These are phyloP conservation scores for Echinochloa phyllopogon DNA, from an alignment of 176 grass and related monocot species.

Conservation along the genomic window DNA sequence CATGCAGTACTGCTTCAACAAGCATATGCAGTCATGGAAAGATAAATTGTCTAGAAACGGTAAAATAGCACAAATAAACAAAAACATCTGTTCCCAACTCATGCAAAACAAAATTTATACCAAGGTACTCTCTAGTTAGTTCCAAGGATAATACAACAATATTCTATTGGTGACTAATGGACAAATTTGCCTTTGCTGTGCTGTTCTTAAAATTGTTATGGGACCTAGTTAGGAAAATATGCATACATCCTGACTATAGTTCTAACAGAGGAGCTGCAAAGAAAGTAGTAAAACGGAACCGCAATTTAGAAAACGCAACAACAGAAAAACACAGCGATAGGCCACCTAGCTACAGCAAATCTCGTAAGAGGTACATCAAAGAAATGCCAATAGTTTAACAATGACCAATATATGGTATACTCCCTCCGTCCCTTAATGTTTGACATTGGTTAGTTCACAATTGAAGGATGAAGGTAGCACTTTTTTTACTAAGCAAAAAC, in stretches of 20 bases:
- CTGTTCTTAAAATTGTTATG: slow-evolving; percentile 14
- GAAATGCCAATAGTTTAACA: slow-evolving; percentile 17
- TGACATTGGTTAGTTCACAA: no score
- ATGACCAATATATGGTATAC: neutral
- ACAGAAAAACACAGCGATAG: slow-evolving; percentile 21
- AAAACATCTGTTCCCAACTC: slow-evolving; percentile 9
- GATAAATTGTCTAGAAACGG: neutral
- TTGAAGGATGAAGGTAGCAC: no score
- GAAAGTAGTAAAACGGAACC: slow-evolving; percentile 16
- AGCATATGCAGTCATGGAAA: slow-evolving; percentile 24
- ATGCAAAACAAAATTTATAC: slow-evolving; percentile 14
- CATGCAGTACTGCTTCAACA: slow-evolving; percentile 28
- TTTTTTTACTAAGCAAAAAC: neutral
- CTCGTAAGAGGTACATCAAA: slow-evolving; percentile 19
- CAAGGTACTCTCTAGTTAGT: neutral
- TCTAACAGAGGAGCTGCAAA: neutral
- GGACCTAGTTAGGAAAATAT: slow-evolving; percentile 32
- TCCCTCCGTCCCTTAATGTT: no score
- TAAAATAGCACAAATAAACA: slow-evolving; percentile 9
- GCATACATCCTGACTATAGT: slow-evolving; percentile 4
- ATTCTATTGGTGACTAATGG: neutral
- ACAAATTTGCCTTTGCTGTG: neutral
- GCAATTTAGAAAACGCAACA: slow-evolving; percentile 5
- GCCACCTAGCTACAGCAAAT: slow-evolving; percentile 17
- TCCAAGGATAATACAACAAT: slow-evolving; percentile 6